phyloP scores from a whole-genome alignment of 371 early-diverging fungal species.

The Basidiobolus meristosporus region DNA sequence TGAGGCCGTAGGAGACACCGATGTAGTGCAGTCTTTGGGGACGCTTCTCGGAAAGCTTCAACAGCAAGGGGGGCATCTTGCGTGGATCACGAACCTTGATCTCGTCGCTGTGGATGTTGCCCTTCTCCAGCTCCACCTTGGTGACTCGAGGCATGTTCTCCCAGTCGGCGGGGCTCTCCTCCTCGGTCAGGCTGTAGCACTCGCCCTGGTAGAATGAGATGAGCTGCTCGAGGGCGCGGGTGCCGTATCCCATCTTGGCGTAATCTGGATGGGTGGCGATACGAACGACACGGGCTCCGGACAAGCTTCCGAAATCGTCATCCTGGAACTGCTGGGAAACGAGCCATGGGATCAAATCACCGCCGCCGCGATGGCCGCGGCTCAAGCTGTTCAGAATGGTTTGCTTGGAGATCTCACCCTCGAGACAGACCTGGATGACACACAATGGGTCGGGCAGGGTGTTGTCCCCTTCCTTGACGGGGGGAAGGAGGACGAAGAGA shows the following conservation, averaged over 20 bases:
- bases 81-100: constrained; percentile 69
- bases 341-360: constrained; percentile 98
- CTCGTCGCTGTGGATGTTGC: constrained; percentile 50
- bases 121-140: constrained; percentile 32
- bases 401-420: constrained; percentile 85
- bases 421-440: constrained; percentile 84
- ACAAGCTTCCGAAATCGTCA: constrained; percentile 82
- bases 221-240: constrained; percentile 67
- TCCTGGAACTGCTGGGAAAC: constrained; percentile 90
- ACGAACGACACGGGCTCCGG: constrained; percentile 97
- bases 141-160: constrained; percentile 12
- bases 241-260: constrained; percentile 94
- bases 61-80: constrained; percentile 77
- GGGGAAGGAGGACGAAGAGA: constrained; percentile 90
- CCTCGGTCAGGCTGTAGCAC: constrained; percentile 46
- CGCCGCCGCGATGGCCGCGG: constrained; percentile 73
- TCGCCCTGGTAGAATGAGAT: constrained; percentile 75
- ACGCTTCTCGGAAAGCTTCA: constrained; percentile 59
- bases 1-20: constrained; percentile 95
- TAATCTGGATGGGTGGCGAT: constrained; percentile 98
- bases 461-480: constrained; percentile 40
- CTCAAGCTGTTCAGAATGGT: constrained; percentile 66
- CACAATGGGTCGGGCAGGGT: constrained; percentile 86
- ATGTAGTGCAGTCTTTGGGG: constrained; percentile 79
- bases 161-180: constrained; percentile 7